phyloP scores from a whole-genome alignment of 768 basidiomycete species.

The Rhizopogon rudus region DNA sequence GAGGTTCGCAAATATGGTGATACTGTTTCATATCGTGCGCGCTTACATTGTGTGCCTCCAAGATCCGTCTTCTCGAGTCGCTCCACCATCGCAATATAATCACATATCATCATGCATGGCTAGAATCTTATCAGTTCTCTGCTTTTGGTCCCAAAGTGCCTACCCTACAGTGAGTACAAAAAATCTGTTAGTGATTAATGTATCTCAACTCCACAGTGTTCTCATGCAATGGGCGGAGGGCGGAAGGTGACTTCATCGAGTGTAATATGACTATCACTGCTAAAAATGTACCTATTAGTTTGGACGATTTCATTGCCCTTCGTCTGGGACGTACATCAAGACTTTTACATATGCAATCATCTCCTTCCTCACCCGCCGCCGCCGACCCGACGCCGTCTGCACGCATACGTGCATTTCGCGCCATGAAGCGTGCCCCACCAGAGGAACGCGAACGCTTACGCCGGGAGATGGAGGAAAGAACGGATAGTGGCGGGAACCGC shows the following conservation, averaged over 20 bases:
- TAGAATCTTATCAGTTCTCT: conserved; percentile 83
- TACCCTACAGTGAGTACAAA: conserved; percentile 66
- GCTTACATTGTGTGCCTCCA: neutral
- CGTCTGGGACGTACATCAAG: conserved; percentile 59
- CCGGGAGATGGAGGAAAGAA: conserved; percentile 39
- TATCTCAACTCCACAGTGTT: conserved; percentile 41
- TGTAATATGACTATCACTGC: neutral
- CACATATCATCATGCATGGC: conserved; percentile 94
- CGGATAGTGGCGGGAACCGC: conserved; percentile 16
- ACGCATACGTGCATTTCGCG: conserved; percentile 72
- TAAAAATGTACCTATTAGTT: conserved; percentile 29
- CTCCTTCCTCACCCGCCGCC: conserved; percentile 20
- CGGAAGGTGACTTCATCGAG: conserved; percentile 43
- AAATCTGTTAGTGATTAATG: neutral
- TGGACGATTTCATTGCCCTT: conserved; percentile 82
- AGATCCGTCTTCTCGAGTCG: conserved; percentile 82
- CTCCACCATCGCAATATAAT: conserved; percentile 92
- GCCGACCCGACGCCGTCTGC: conserved; percentile 57
- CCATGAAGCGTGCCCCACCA: conserved; percentile 58
- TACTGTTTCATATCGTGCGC: neutral
- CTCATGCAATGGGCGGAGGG: conserved; percentile 95
- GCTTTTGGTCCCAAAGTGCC: conserved; percentile 85
- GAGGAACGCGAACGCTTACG: conserved; percentile 59
- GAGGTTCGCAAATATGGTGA: conserved; percentile 43
- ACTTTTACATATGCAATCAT: conserved; percentile 37